Evolutionary conservation across 2,329 filamentous ascomycete species (phyloP).

Genomic region (Xenoacremonium recifei): DNA sequence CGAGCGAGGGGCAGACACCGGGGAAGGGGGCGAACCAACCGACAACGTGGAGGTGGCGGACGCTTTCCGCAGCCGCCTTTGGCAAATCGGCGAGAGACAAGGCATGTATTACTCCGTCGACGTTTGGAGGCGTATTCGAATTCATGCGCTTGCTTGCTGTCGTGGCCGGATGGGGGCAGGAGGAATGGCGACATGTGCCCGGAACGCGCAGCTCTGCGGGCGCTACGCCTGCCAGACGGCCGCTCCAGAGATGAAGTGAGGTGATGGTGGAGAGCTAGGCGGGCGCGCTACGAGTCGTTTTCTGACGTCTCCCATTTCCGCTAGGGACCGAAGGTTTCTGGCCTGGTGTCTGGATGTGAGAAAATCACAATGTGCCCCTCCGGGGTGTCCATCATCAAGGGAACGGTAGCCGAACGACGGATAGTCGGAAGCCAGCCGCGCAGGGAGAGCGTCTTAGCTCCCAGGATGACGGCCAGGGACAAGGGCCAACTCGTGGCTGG

Average conservation of each 20-base stretch:
- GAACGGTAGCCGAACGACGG: neutral
- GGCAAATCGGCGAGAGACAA: neutral
- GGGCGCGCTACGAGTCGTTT: neutral
- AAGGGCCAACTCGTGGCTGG: too few species aligned
- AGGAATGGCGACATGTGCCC: slow-evolving; percentile 8
- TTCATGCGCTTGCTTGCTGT: too few species aligned
- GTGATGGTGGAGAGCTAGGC: neutral
- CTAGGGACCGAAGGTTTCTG: too few species aligned
- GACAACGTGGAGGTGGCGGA: slow-evolving; percentile 4
- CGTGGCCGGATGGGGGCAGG: slow-evolving; percentile 1
- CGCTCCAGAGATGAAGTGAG: slow-evolving; percentile 4
- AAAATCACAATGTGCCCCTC: too few species aligned
- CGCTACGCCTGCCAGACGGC: slow-evolving; percentile 10
- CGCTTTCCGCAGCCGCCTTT: slow-evolving; percentile 7
- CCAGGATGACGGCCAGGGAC: neutral
- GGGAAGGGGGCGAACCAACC: neutral
- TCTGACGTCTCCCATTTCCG: too few species aligned
- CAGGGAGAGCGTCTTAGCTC: neutral
- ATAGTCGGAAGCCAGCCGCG: neutral
- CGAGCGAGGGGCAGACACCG: too few species aligned
- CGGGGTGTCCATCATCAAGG: too few species aligned
- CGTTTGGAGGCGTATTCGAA: neutral
- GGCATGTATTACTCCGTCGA: neutral
- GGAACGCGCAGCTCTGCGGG: slow-evolving; percentile 12
- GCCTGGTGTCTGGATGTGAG: too few species aligned